Conservation (phyloP, 345 rosid species). For the Physaria fendleri region DNA sequence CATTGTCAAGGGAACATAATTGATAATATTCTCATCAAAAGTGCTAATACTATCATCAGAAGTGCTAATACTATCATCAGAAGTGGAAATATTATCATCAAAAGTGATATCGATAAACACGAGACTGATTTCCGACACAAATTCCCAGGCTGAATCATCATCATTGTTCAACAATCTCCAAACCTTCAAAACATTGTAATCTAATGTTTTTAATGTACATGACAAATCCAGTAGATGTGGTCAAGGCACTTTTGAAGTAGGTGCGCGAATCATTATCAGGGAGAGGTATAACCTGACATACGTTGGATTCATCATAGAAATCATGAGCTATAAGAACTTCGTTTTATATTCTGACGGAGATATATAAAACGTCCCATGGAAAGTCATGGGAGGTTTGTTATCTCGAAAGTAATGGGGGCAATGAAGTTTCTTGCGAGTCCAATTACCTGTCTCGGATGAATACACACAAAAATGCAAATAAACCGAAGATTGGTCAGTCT, state of each 20-base stretch:
- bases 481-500: no score
- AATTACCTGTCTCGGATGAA: constrained; percentile 4
- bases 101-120: no score
- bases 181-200: neutral
- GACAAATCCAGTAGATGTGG: neutral
- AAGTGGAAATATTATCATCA: no score
- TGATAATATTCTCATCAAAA: no score
- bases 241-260: neutral
- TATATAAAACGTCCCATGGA: no score
- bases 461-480: no score
- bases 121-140: neutral
- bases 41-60: no score
- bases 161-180: constrained; percentile 7
- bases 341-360: no score
- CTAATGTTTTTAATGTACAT: neutral
- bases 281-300: neutral
- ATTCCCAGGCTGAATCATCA: neutral
- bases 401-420: no score
- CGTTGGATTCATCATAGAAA: neutral
- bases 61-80: no score
- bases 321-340: neutral
- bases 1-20: neutral
- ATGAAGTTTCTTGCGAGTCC: no score
- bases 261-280: neutral
- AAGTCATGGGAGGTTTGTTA: no score